These are phyloP conservation scores for Myriangium duriaei DNA, from an alignment of 2,329 filamentous ascomycete species.

Conservation along the genomic window DNA sequence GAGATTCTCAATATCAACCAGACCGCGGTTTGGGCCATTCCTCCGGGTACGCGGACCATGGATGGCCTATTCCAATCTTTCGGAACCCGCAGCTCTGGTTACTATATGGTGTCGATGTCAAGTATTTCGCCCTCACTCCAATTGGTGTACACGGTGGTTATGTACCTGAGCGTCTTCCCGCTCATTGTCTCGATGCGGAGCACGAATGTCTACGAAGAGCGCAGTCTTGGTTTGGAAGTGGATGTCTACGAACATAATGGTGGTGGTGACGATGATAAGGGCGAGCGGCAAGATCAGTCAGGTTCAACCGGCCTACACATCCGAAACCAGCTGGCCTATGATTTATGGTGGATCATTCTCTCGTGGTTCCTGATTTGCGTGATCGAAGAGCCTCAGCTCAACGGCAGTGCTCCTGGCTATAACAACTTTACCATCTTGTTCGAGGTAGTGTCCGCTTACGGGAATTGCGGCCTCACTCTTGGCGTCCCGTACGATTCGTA, in stretches of 20 bases:
- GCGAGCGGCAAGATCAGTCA: slow-evolving; percentile 40
- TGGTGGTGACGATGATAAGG: slow-evolving; percentile 36
- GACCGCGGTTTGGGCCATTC: slow-evolving; percentile 39
- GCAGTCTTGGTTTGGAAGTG: slow-evolving; percentile 48
- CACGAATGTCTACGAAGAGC: slow-evolving; percentile 61
- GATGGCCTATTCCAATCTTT: slow-evolving; percentile 55
- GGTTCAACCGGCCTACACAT: slow-evolving; percentile 9
- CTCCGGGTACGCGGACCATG: slow-evolving; percentile 42
- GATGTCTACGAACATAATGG: slow-evolving; percentile 41
- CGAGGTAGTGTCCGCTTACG: slow-evolving; percentile 25
- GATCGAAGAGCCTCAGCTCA: slow-evolving; percentile 19
- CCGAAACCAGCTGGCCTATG: slow-evolving; percentile 26
- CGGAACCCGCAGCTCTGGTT: slow-evolving; percentile 50
- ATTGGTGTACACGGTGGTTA: slow-evolving; percentile 50
- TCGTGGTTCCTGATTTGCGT: slow-evolving; percentile 29
- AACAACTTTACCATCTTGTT: slow-evolving; percentile 29
- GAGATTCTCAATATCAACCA: slow-evolving; percentile 55
- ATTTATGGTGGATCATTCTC: slow-evolving; percentile 30
- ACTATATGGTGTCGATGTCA: slow-evolving; percentile 51
- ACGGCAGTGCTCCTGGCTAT: slow-evolving; percentile 15
- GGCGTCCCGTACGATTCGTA: slow-evolving; percentile 30
- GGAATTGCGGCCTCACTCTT: slow-evolving; percentile 18
- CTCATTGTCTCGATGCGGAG: slow-evolving; percentile 53
- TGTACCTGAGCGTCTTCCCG: slow-evolving; percentile 54
- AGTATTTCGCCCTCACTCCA: slow-evolving; percentile 44